Percentiles rank a stretch among this genome's conserved stretches.
phyloP scores from a whole-genome alignment of 75 land plant species.

The Cunninghamia lanceolata region DNA sequence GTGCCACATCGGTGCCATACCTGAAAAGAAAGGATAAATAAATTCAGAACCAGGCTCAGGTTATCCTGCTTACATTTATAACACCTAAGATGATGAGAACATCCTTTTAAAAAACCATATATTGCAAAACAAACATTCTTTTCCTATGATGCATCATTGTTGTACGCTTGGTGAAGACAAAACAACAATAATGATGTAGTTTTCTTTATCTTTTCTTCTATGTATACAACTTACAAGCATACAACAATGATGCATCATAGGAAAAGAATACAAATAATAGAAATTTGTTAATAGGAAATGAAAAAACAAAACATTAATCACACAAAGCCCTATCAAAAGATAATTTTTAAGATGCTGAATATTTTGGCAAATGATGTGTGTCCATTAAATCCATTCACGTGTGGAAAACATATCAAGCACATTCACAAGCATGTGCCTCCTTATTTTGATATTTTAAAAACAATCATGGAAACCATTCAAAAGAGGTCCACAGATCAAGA shows the following conservation, averaged over 20 bases:
- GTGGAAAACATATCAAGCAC: background rate
- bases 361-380: background rate
- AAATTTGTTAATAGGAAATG: background rate
- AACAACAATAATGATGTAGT: background rate
- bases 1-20: constrained; percentile 75
- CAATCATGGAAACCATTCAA: background rate
- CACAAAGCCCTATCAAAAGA: background rate
- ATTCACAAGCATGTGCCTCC: background rate
- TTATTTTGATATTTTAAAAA: background rate
- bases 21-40: constrained; percentile 27
- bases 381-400: background rate
- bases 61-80: background rate
- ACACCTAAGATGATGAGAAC: background rate
- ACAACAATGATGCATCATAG: background rate
- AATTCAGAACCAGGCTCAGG: background rate
- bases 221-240: background rate
- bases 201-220: background rate
- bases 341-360: background rate
- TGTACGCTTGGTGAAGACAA: background rate
- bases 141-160: background rate
- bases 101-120: constrained; percentile 5
- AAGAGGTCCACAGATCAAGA: background rate
- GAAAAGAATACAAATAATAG: background rate
- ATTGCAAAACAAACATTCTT: background rate
- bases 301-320: background rate